Conservation (phyloP, 257 asterid genomes). For the Solanum chaucha region DNA sequence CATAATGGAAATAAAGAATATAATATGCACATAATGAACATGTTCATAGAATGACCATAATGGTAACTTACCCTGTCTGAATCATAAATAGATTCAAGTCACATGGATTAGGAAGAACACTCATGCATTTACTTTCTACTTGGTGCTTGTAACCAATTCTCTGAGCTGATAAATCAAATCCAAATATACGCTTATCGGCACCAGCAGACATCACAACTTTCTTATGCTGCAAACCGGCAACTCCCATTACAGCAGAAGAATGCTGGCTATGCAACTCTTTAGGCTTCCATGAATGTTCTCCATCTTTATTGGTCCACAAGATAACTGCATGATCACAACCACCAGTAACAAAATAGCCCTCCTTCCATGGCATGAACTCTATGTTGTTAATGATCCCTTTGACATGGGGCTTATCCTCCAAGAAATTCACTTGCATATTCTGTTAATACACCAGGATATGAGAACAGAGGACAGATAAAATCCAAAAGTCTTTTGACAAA, state of each 20-base stretch:
- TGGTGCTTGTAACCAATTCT: constrained; percentile 59
- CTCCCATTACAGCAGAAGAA: constrained; percentile 90
- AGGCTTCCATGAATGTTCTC: constrained; percentile 58
- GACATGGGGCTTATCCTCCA: constrained; percentile 64
- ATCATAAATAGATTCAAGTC: constrained; percentile 95
- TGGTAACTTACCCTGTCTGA: constrained; percentile 63
- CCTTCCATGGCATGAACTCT: constrained; percentile 82
- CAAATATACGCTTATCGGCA: constrained; percentile 66
- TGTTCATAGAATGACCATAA: not conserved
- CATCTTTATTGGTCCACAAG: constrained; percentile 65
- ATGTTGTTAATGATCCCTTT: constrained; percentile 85
- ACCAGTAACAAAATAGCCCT: constrained; percentile 62
- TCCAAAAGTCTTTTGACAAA: not conserved
- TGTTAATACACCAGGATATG: constrained; percentile 13
- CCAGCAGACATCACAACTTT: constrained; percentile 74
- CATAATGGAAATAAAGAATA: not conserved
- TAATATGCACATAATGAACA: not conserved
- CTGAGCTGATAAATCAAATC: constrained; percentile 46
- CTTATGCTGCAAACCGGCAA: constrained; percentile 81
- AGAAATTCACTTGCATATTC: constrained; percentile 44
- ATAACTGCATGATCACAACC: constrained; percentile 90
- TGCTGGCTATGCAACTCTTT: constrained; percentile 53
- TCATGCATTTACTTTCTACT: constrained; percentile 86
- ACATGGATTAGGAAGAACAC: constrained; percentile 78
- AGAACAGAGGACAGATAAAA: not conserved